Base-by-base conservation (phyloP, 345 rosid species). In the Salix brachista region DNA sequence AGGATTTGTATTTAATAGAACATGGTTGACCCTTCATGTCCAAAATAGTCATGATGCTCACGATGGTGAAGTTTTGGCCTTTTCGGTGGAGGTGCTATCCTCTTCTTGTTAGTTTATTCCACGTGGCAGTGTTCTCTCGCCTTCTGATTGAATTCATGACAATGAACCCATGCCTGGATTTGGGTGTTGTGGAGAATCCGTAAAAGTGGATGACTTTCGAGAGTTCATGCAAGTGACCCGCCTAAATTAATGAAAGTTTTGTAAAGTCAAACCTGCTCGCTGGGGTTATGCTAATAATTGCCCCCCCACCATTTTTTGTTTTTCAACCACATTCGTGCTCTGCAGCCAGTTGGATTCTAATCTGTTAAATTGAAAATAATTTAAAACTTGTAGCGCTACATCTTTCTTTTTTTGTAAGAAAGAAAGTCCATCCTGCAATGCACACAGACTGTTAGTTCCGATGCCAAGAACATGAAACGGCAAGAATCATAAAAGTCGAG, bases 21-120 rank as follows among this genome's bases (percentile, higher is more conserved):
- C 18, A 77, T 23, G 60, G 81, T 78, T 80, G 84, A 81, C 82
- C 69, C 68, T 65, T 9, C 61, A 32, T 72, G 46, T 50, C 44
- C 6, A 46, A 14, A 46, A 46, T 13, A 46, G 50, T 46, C 1
- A 46, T 46, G 50, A 4, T 46, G 50, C 50, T 46, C 18, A 16
- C 17, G 50, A 46, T 46, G 18, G 67, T 19, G 9, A 4, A 26
- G 7, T 25, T 64, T 16, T 30, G 67, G 34, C 37, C 36, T 26
- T 28, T 13, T 30, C 28, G 50, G 50, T 46, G 17, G 44, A 41
- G 44, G 44, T 41, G 44, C 11, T 41, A 41, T 41, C 44, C 44
- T 41, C 44, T 14, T 46, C 17, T 3, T 46, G 5, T 14, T 13
- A 46, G 50, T 12, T 46, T 14, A 46, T 46, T 14, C 50, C 50